Evolutionary conservation across 2,329 filamentous ascomycete species (phyloP).

Genomic region (Diaporthe sp.): DNA sequence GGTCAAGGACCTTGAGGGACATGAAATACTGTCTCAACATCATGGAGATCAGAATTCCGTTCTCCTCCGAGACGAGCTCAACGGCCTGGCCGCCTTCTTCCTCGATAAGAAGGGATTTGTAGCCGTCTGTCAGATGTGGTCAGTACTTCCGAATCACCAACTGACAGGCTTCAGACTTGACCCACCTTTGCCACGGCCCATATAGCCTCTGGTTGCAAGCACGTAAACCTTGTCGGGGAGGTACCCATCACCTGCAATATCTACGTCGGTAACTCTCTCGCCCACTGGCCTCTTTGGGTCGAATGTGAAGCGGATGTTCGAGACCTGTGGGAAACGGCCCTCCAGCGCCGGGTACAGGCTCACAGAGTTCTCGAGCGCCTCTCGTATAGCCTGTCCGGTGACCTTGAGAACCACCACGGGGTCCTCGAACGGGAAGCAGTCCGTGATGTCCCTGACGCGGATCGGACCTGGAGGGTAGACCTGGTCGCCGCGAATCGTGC

Average conservation of each 20-base stretch:
- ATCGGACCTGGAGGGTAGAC: constrained; percentile 87
- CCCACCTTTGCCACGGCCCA: constrained; percentile 82
- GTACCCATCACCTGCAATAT: constrained; percentile 72
- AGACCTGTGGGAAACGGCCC: constrained; percentile 81
- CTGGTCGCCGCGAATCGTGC: constrained; percentile 89
- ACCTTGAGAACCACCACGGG: constrained; percentile 84
- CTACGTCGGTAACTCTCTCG: constrained; percentile 73
- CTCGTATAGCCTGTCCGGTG: constrained; percentile 78
- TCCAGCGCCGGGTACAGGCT: constrained; percentile 86
- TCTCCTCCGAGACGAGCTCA: constrained; percentile 87
- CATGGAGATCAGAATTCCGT: constrained; percentile 87
- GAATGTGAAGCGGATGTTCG: constrained; percentile 83
- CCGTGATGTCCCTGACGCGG: constrained; percentile 84
- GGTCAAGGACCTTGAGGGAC: constrained; percentile 83
- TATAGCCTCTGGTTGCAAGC: constrained; percentile 87
- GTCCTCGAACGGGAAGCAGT: constrained; percentile 94
- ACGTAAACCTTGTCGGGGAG: constrained; percentile 76
- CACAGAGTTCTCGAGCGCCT: constrained; percentile 88
- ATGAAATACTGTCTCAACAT: constrained; percentile 94
- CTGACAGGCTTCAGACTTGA: neutral
- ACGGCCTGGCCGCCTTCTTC: constrained; percentile 82
- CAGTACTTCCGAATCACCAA: neutral
- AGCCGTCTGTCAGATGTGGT: constrained; percentile 73
- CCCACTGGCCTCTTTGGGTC: constrained; percentile 73
- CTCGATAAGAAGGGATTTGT: constrained; percentile 79